Evolutionary conservation across 192 early-diverging fungal genomes (phyloP), one percentile per base, ranked within the genome.

Genomic region (Umbelopsis vinacea): DNA sequence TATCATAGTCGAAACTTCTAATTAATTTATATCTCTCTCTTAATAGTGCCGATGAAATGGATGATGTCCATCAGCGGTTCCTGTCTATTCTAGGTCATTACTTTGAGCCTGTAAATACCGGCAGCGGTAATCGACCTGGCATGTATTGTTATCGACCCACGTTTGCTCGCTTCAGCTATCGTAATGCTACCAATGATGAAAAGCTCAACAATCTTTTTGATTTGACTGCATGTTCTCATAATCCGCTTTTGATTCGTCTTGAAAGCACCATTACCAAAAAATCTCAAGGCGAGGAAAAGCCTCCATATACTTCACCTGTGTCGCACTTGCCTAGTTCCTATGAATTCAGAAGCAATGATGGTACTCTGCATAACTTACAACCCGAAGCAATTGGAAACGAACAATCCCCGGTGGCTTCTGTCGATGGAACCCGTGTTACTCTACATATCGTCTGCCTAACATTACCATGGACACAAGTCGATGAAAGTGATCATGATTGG

Each of bases 251-350:
- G 66, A 71, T 94, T 6, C 81, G 87, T 46, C 73, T 90, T 0
- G 92, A 94, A 71, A 90, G 86, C 67, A 86, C 82, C 9, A 88
- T 94, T 47, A 72, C 80, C 55, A 92, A 91, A 54, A 82, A 83
- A 0, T 23, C 70, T 0, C 74, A 68, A 22, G 29, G 68, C 26
- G 35, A 60, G 17, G 87, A 83, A 26, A 75, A 78, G 53, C 86
- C 85, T 17, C 75, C 79, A 38, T 23, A 71, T 0, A 75, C 74
- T 5, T 83, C 92, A 57, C 89, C 92, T 3, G 75, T 89, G 6
- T 71, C 71, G 4, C 79, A 75, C n/a, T 67, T 94, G 47, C 92
- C 92, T 6, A 85, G 83, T 1, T 90, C 86, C 0, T 94, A 94
- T 74, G 60, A 78, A 8, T 79, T 83, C 52, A 72, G 71, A 35